Conservation (phyloP, 2,329 filamentous ascomycete species). For the Cryoendolithus antarcticus region DNA sequence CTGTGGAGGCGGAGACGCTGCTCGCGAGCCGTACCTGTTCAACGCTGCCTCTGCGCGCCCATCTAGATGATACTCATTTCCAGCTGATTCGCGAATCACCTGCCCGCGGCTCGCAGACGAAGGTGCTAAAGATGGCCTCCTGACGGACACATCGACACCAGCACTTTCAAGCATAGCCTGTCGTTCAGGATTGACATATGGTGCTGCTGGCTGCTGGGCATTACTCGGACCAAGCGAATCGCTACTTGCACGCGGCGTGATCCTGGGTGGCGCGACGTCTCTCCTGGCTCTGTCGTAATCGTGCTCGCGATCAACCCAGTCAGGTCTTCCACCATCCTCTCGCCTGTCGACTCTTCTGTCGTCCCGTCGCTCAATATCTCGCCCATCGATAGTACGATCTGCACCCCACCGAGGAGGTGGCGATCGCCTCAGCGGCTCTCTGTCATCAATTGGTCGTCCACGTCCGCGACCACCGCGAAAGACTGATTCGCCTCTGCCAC, state of each 20-base stretch:
- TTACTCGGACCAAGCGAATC: slow-evolving; percentile 12
- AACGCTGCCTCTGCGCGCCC: slow-evolving; percentile 34
- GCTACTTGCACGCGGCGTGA: slow-evolving; percentile 17
- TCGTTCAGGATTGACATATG: slow-evolving; percentile 21
- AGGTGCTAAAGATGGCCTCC: slow-evolving; percentile 11
- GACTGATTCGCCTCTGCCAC: slow-evolving; percentile 42
- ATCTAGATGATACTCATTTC: slow-evolving; percentile 20
- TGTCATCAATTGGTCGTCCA: no score
- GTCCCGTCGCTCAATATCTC: slow-evolving; percentile 27
- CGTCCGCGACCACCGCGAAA: slow-evolving; percentile 36
- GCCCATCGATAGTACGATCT: slow-evolving; percentile 3
- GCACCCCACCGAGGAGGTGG: slow-evolving; percentile 38
- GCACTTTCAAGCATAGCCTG: slow-evolving; percentile 21
- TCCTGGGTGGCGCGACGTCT: slow-evolving; percentile 16
- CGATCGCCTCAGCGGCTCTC: no score
- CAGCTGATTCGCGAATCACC: slow-evolving; percentile 4
- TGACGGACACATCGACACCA: slow-evolving; percentile 16
- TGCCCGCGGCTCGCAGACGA: no score
- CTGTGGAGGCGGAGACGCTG: slow-evolving; percentile 40
- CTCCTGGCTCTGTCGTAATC: slow-evolving; percentile 26
- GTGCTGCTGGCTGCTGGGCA: slow-evolving; percentile 10
- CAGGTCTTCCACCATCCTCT: slow-evolving; percentile 29
- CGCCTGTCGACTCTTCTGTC: slow-evolving; percentile 34
- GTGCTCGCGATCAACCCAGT: slow-evolving; percentile 26
- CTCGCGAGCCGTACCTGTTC: slow-evolving; percentile 34